Conservation (phyloP, 2,329 filamentous ascomycete genomes). For the Curvularia eragrostidis region DNA sequence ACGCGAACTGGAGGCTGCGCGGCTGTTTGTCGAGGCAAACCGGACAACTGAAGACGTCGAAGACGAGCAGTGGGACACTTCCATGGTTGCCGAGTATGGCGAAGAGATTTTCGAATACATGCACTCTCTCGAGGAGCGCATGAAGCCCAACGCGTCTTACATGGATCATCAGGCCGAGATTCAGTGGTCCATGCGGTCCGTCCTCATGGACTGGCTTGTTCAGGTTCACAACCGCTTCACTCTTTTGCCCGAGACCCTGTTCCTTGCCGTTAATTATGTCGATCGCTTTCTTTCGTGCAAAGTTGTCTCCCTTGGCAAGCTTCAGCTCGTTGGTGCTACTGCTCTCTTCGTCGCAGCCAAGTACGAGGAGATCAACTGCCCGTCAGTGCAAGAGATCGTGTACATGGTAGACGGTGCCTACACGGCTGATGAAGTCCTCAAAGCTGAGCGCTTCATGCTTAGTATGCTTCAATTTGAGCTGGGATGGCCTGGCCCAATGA, state of each 20-base stretch:
- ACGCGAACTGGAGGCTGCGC: constrained; percentile 74
- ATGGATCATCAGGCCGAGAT: constrained; percentile 98
- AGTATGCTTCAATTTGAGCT: constrained; percentile 95
- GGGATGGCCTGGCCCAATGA: constrained; percentile 99
- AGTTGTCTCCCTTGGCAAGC: constrained; percentile 90
- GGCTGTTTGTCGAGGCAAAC: constrained; percentile 69
- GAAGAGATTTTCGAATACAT: constrained; percentile 97
- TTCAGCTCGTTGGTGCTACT: constrained; percentile 94
- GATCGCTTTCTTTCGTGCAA: constrained; percentile 95
- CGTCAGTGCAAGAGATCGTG: constrained; percentile 91
- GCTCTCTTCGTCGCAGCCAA: constrained; percentile 96
- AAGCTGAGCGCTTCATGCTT: constrained; percentile 97
- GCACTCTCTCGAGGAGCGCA: constrained; percentile 82
- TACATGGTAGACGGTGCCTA: constrained; percentile 98
- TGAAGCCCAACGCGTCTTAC: constrained; percentile 90
- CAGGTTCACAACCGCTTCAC: constrained; percentile 93
- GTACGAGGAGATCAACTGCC: constrained; percentile 98
- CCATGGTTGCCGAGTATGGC: constrained; percentile 96
- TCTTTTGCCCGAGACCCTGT: constrained; percentile 91
- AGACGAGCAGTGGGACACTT: constrained; percentile 90
- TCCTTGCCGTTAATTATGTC: constrained; percentile 94
- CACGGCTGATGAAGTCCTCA: constrained; percentile 87
- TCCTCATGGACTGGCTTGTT: constrained; percentile 97
- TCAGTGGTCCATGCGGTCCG: constrained; percentile 97
- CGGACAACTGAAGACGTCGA: constrained; percentile 77